Conservation (phyloP, 805 yeast genomes). For the Wickerhamiella galacta region DNA sequence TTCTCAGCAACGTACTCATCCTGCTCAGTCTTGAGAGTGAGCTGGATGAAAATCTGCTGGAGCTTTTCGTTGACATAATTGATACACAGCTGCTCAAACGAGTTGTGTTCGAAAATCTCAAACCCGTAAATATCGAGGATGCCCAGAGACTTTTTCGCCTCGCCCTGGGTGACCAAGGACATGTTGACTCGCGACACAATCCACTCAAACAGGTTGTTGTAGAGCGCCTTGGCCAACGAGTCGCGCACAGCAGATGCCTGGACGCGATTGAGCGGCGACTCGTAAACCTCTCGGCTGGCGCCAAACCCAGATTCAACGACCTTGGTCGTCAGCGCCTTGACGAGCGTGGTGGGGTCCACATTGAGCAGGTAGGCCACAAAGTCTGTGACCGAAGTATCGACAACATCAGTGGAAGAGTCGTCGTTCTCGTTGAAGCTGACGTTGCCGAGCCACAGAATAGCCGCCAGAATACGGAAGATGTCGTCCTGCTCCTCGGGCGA, state of each 20-base stretch:
- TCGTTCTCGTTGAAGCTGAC: constrained; percentile 61
- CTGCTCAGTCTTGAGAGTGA: constrained; percentile 92
- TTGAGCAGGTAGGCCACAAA: constrained; percentile 85
- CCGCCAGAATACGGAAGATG: constrained; percentile 69
- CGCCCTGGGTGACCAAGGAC: constrained; percentile 42
- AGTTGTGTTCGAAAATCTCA: constrained; percentile 87
- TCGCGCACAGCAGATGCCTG: constrained; percentile 89
- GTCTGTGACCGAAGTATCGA: constrained; percentile 81
- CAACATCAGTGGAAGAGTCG: constrained; percentile 65
- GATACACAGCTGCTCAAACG: constrained; percentile 90
- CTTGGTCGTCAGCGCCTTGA: constrained; percentile 57
- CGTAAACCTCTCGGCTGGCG: constrained; percentile 83
- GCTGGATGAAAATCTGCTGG: constrained; percentile 90
- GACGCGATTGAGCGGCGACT: constrained; percentile 76
- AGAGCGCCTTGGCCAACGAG: constrained; percentile 87
- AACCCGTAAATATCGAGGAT: constrained; percentile 92
- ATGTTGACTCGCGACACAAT: constrained; percentile 79
- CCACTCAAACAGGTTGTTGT: constrained; percentile 90
- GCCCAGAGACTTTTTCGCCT: constrained; percentile 49
- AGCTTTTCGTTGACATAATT: constrained; percentile 91
- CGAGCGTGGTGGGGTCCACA: constrained; percentile 51
- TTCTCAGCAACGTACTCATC: constrained; percentile 92
- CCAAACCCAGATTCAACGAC: constrained; percentile 76
- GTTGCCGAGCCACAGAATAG: constrained; percentile 90
- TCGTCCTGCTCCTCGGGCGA: constrained; percentile 72